A percentile compares a stretch with the other conserved stretches of the same genome.
Conservation (phyloP, 306 rosid species). For the Cucurbita ficifolia region DNA sequence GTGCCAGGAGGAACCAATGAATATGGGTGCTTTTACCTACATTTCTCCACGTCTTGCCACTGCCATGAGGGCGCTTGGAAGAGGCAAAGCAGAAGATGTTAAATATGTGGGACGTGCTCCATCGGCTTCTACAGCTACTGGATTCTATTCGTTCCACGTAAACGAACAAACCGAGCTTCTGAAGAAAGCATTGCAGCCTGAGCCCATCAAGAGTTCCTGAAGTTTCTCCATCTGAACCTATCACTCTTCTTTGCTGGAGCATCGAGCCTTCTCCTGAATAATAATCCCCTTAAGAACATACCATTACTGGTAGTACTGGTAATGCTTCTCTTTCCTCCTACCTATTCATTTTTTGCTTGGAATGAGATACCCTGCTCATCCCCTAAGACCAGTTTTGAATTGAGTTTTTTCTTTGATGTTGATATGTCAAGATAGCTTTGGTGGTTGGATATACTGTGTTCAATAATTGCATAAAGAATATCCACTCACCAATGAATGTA, state of each 20-base stretch:
- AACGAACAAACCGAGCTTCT: constrained; percentile 74
- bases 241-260: neutral
- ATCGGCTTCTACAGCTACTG: constrained; percentile 85
- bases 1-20: constrained; percentile 98
- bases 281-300: neutral
- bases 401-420: neutral
- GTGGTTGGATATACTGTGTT: neutral
- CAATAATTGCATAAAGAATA: constrained; percentile 1
- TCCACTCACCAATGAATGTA: neutral
- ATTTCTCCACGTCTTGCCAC: constrained; percentile 56
- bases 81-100: constrained; percentile 58
- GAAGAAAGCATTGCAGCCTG: constrained; percentile 62
- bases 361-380: neutral
- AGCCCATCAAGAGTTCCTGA: constrained; percentile 30
- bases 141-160: constrained; percentile 65
- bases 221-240: neutral
- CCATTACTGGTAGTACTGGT: neutral
- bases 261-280: neutral
- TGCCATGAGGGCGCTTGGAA: constrained; percentile 53
- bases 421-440: neutral
- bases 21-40: constrained; percentile 85
- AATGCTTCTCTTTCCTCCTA: neutral
- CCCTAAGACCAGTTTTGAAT: constrained; percentile 5
- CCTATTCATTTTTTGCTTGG: neutral
- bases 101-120: constrained; percentile 85